phyloP scores from a whole-genome alignment of 2,329 filamentous ascomycete genomes.

The Fusarium agapanthi region DNA sequence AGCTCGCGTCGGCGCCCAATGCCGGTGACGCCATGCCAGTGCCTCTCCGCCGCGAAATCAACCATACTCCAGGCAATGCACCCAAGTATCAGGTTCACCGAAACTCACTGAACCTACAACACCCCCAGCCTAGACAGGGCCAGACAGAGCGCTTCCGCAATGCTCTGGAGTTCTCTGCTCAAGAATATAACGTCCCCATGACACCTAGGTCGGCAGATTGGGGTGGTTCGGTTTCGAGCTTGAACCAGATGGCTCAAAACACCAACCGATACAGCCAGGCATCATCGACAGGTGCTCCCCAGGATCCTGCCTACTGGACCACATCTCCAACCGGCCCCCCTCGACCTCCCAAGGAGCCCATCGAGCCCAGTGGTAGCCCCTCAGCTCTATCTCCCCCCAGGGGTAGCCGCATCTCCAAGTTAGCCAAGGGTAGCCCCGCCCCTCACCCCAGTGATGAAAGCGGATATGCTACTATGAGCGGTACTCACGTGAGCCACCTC shows the following conservation, averaged over 20 bases:
- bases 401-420: constrained; percentile 58
- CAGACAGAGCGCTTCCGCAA: constrained; percentile 79
- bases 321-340: constrained; percentile 59
- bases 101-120: constrained; percentile 81
- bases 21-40: constrained; percentile 37
- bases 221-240: constrained; percentile 67
- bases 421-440: constrained; percentile 64
- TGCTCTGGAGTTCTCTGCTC: constrained; percentile 76
- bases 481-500: constrained; percentile 59
- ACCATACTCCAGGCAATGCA: constrained; percentile 71
- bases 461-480: constrained; percentile 60
- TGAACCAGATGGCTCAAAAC: constrained; percentile 61
- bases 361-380: constrained; percentile 55
- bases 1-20: constrained; percentile 42
- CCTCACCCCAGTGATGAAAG: constrained; percentile 65
- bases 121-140: constrained; percentile 79
- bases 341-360: constrained; percentile 70
- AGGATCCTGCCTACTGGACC: constrained; percentile 55
- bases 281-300: constrained; percentile 45
- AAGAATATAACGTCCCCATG: constrained; percentile 69
- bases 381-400: constrained; percentile 56
- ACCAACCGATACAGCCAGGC: constrained; percentile 59
- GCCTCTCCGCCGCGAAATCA: constrained; percentile 54
- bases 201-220: constrained; percentile 70
- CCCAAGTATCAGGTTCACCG: constrained; percentile 85